Evolutionary conservation across 768 basidiomycete species (phyloP).

Genomic region (Pisolithus orientalis): DNA sequence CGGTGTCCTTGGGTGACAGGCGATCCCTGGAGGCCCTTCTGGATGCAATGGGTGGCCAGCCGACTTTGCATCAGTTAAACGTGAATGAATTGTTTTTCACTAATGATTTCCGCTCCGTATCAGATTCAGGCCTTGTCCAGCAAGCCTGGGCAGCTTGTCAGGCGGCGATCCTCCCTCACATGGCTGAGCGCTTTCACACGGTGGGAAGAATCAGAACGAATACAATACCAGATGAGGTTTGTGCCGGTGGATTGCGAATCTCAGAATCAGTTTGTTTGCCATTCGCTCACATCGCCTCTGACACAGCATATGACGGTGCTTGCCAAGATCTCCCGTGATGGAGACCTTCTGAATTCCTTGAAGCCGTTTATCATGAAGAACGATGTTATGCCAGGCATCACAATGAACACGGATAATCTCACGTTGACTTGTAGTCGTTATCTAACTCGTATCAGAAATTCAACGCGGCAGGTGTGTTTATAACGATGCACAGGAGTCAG

Average conservation of each 20-base stretch:
- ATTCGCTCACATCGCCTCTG: not conserved
- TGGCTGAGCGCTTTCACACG: slow-evolving; percentile 7
- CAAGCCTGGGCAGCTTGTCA: slow-evolving; percentile 8
- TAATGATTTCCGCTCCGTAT: slow-evolving; percentile 12
- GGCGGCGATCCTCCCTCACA: slow-evolving; percentile 23
- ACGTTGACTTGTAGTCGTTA: slow-evolving; percentile 36
- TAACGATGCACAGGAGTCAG: no score
- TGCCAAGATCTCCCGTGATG: slow-evolving; percentile 39
- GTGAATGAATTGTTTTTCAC: slow-evolving; percentile 27
- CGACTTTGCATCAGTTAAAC: slow-evolving; percentile 18
- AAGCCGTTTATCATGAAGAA: slow-evolving; percentile 44
- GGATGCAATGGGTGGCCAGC: slow-evolving; percentile 33
- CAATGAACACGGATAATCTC: slow-evolving; percentile 24
- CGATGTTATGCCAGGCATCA: slow-evolving; percentile 28
- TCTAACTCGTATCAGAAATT: slow-evolving; percentile 36
- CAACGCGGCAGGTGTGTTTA: slow-evolving; percentile 32
- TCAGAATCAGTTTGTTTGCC: not conserved
- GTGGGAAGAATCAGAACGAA: slow-evolving; percentile 14
- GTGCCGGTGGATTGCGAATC: slow-evolving; percentile 8
- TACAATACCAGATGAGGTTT: slow-evolving; percentile 26
- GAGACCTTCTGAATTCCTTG: slow-evolving; percentile 41
- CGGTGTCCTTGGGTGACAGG: slow-evolving; percentile 21
- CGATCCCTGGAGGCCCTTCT: slow-evolving; percentile 30
- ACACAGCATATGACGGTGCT: slow-evolving; percentile 39
- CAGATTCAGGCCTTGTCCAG: slow-evolving; percentile 15